Conservation (phyloP, 164 flowering plant species). For the Umbilicus rupestris region DNA sequence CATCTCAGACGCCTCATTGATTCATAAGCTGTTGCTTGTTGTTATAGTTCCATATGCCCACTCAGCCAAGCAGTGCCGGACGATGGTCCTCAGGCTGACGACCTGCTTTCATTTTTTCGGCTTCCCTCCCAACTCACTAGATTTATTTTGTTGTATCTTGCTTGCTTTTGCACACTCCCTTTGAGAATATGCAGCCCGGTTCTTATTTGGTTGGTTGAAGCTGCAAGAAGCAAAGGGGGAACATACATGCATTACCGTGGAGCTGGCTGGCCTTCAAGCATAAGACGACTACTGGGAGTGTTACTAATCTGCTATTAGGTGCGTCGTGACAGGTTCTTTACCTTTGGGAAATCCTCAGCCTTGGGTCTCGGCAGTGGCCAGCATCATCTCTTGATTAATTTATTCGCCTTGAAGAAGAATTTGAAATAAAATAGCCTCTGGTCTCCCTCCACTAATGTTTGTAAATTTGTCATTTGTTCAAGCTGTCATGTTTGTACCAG, state of each 20-base stretch:
- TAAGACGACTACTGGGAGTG: not conserved
- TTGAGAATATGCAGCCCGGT: not conserved
- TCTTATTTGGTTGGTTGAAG: not conserved
- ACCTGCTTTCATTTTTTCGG: not conserved
- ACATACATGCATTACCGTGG: not conserved
- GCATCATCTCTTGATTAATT: not conserved
- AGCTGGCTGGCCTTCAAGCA: not conserved
- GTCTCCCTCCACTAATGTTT: not conserved
- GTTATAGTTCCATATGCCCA: not conserved
- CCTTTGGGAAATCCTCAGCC: not conserved
- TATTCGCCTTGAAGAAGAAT: not conserved
- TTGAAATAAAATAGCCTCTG: not conserved
- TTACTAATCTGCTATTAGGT: not conserved
- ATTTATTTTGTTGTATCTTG: not conserved
- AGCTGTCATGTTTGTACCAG: not conserved
- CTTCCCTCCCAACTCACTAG: not conserved
- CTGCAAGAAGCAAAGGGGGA: not conserved
- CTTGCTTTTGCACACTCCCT: not conserved
- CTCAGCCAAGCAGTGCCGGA: not conserved
- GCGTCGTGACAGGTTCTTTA: not conserved
- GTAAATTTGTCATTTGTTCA: slow-evolving; percentile 1
- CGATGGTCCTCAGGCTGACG: not conserved
- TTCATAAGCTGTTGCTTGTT: slow-evolving; percentile 2
- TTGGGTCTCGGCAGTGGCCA: not conserved
- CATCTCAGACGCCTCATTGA: not conserved